phyloP scores from a whole-genome alignment of 352 stramenopile genomes.

The Phytophthora agathidicida region DNA sequence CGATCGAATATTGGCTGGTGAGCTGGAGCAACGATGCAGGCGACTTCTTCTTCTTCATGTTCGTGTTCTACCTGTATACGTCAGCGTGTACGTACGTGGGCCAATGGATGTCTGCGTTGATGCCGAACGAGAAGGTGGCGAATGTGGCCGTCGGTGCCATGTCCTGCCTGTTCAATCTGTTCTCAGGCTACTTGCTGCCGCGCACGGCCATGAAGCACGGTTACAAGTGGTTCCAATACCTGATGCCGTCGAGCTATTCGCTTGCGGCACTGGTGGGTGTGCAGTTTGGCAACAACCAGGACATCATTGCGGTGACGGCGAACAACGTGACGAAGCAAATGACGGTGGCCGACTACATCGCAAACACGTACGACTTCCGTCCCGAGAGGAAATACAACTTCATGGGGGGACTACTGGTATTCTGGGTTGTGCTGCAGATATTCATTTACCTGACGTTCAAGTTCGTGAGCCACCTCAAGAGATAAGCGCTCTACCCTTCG shows the following conservation, averaged over 20 bases:
- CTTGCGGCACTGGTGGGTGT: conserved; percentile 44
- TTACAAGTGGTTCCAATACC: conserved; percentile 79
- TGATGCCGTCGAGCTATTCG: conserved; percentile 68
- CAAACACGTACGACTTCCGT: conserved; percentile 59
- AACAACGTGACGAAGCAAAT: conserved; percentile 12
- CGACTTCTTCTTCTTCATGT: conserved; percentile 52
- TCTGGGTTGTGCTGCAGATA: conserved; percentile 62
- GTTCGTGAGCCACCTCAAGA: conserved; percentile 72
- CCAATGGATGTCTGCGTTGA: conserved; percentile 78
- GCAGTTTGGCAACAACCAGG: conserved; percentile 45
- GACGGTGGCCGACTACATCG: conserved; percentile 43
- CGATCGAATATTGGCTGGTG: conserved; percentile 73
- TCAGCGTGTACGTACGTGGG: conserved; percentile 68
- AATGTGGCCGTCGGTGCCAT: conserved; percentile 75
- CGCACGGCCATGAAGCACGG: conserved; percentile 52
- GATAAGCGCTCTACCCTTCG: conserved; percentile 44
- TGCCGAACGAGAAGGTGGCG: conserved; percentile 76
- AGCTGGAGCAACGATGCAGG: conserved; percentile 36
- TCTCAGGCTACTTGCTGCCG: conserved; percentile 60
- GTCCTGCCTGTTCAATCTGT: conserved; percentile 75
- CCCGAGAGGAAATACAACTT: conserved; percentile 53
- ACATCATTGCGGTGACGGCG: conserved; percentile 23
- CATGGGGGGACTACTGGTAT: conserved; percentile 50
- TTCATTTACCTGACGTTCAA: conserved; percentile 67
- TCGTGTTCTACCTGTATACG: conserved; percentile 67